Evolutionary conservation across 176 grass and related monocot species (phyloP), one percentile per base, ranked within the genome.

Genomic region (Oryza meyeriana): DNA sequence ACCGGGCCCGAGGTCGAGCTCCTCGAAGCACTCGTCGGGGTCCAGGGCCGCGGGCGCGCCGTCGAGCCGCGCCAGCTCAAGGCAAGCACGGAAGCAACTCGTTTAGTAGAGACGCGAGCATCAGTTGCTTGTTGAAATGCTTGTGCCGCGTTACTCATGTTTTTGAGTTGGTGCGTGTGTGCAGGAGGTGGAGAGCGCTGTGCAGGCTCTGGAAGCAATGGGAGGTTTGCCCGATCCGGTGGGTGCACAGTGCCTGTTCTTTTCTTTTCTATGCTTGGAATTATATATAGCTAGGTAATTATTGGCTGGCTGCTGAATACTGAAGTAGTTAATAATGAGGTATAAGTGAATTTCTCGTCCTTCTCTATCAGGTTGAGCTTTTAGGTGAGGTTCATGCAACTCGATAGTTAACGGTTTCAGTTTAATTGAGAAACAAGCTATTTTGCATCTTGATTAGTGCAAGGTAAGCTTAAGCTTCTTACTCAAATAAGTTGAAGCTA

Each of bases 151-250:
- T 44, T 38, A 6, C 48, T 80, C 71, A 79, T 57, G 25, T 11
- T 1, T 28, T 41, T 29, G 50, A 5, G 50, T 55, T 55, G 66
- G 2, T 34, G 24, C 1, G 17, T 32, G 0, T 52, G 38, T 67
- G 76, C 87, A 98, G 95, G 92, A 91, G 27, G 90, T 94, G 65
- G 92, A 94, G 76, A 66, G 71, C 40, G 90, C 90, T 1, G 90
- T 94, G 79, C 88, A 91, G 79, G 34, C 75, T 62, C 90, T 94
- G 10, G 95, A 98, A 72, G 85, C 24, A 75, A 70, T 83, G n/a
- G 83, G 80, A 72, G 92, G 95, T 30, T 31, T 94, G 22, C 84
- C 79, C 65, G 88, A 98, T 88, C 95, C 95, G 80, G 92, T 98
- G 47, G 59, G 90, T 66, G 9, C n/a, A 24, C 10, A 2, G 10